A percentile compares a stretch with the other conserved stretches of the same genome.
phyloP scores from a whole-genome alignment of 306 rosid genomes.

The Phaseolus lunatus region DNA sequence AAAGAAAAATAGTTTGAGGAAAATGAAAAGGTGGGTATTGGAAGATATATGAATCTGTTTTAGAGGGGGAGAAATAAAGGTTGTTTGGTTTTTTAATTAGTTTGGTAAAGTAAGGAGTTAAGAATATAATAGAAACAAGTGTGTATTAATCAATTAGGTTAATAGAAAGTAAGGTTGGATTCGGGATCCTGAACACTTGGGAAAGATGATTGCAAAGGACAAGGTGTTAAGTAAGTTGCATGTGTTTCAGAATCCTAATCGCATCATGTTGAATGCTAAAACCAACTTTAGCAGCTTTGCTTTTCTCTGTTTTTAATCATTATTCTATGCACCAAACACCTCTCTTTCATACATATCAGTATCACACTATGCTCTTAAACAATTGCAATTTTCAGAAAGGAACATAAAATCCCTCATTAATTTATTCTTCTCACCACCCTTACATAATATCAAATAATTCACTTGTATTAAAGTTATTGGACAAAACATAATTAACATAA shows the following conservation, averaged over 20 bases:
- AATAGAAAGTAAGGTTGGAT: conserved; percentile 56
- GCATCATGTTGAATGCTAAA: conserved; percentile 58
- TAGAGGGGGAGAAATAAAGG: too few relatives aligned
- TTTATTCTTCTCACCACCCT: too few relatives aligned
- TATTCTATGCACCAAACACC: conserved; percentile 46
- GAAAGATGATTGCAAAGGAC: conserved; percentile 81
- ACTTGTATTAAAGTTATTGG: conserved; percentile 20
- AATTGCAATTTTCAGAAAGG: conserved; percentile 36
- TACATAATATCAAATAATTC: conserved; percentile 25
- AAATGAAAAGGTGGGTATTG: too few relatives aligned
- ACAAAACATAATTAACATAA: conserved; percentile 38
- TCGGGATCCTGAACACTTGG: conserved; percentile 77
- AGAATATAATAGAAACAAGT: conserved; percentile 21
- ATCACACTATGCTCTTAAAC: conserved; percentile 49
- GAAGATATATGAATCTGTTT: too few relatives aligned
- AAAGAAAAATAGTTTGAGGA: too few relatives aligned
- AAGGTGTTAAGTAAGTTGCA: conserved; percentile 72
- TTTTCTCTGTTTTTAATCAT: conserved; percentile 42
- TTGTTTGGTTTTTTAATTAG: not conserved
- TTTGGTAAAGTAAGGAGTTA: conserved; percentile 21
- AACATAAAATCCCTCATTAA: conserved; percentile 46
- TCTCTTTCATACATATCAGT: conserved; percentile 49
- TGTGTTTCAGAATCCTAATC: conserved; percentile 80
- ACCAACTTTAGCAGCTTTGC: conserved; percentile 52
- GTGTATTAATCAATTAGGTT: conserved; percentile 28